Evolutionary conservation across 352 stramenopile species (phyloP), one percentile per base, ranked within the genome.

Genomic region (Globisporangium barbulae): DNA sequence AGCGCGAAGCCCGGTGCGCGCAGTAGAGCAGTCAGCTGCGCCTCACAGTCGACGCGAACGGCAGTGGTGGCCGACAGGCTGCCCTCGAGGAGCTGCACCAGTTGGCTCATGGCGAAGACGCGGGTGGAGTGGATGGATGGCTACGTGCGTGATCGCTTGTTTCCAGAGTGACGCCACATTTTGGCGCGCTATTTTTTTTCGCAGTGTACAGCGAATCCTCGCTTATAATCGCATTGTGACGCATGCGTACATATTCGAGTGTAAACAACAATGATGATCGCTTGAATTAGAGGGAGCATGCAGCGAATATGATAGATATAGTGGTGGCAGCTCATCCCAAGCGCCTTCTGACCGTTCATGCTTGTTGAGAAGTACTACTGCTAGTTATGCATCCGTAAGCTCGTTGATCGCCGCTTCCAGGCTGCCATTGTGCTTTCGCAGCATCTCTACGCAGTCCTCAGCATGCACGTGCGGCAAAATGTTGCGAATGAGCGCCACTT

Each of bases 11-110:
- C 85, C 30, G 80, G 72, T 44, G 74, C 63, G 28, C 66, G 69
- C 65, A 93, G 67, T 53, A 89, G 71, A 64, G 73, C 61, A 48
- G 78, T 93, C 19, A 93, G 73, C 47, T 85, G 83, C 66, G 74
- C 78, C 60, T 93, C 83, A 55, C 78, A 84, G 48, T 85, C 74
- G 42, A 69, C 77, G 49, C 79, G 83, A n/a, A 77, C 64, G 48
- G 74, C 74, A 28, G 74, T 69, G 45, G 72, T 63, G 6, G 73
- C 74, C 62, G 73, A 78, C 49, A 91, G 57, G 37, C 73, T 87
- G 35, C 78, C 80, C 33, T 88, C 71, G 13, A 91, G 70, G 22
- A 91, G 68, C 60, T 63, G 61, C 61, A 39, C 52, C 39, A 66
- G 52, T 47, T 60, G 39, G 52, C 61, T 66, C 61, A 66, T 66